Evolutionary conservation across 2,329 filamentous ascomycete genomes (phyloP).

Genomic region (Emericellopsis cladophorae): DNA sequence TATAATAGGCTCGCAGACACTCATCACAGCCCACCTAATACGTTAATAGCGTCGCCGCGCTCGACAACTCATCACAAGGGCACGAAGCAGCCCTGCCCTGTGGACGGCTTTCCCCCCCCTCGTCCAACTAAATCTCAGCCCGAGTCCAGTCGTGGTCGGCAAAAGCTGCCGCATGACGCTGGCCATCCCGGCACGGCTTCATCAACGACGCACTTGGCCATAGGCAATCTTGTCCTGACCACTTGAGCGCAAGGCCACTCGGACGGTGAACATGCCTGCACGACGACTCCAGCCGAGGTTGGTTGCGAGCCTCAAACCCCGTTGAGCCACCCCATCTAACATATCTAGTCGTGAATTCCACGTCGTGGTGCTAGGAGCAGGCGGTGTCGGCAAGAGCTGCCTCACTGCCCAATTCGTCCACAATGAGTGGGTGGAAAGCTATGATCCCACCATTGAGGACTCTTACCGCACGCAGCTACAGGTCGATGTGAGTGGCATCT

Average conservation of each 20-base stretch:
- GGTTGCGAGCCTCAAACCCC: background rate
- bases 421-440: conserved; percentile 87
- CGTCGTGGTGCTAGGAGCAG: conserved; percentile 71
- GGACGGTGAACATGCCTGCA: background rate
- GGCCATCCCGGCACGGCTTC: background rate
- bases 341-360: conserved; percentile 58
- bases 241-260: background rate
- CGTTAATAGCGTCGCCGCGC: no score
- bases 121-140: background rate
- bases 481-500: conserved; percentile 59
- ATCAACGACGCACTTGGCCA: background rate
- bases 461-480: conserved; percentile 64
- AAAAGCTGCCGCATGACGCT: conserved; percentile 1
- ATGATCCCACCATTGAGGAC: conserved; percentile 69
- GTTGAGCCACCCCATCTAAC: conserved; percentile 1
- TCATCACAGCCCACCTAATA: no score
- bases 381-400: conserved; percentile 87
- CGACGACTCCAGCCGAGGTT: conserved; percentile 8
- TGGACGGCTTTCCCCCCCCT: no score
- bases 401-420: conserved; percentile 88
- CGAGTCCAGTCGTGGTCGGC: background rate
- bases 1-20: no score
- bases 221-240: background rate
- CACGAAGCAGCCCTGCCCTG: no score
- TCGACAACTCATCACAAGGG: no score